Evolutionary conservation across 1,284 basidiomycete genomes (phyloP).

Genomic region (Pseudozyma thailandica): DNA sequence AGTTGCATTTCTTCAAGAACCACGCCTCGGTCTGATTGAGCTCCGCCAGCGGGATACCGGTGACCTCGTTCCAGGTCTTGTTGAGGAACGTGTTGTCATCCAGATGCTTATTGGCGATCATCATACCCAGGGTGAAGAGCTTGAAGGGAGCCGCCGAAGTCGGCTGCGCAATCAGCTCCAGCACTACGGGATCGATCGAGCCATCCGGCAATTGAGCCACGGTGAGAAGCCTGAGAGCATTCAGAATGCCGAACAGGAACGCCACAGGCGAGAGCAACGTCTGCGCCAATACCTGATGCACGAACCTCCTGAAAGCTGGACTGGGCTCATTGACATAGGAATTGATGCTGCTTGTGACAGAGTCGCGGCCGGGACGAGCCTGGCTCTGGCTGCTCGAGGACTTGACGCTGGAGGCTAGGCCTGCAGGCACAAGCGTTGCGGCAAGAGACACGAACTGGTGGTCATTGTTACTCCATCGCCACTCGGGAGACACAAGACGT

Average conservation of each 20-base stretch:
- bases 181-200: slow-evolving; percentile 48
- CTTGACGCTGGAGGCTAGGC: slow-evolving; percentile 15
- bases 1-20: slow-evolving; percentile 63
- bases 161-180: slow-evolving; percentile 63
- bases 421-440: slow-evolving; percentile 19
- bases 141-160: slow-evolving; percentile 64
- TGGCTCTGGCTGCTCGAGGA: slow-evolving; percentile 20
- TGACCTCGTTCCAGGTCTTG: slow-evolving; percentile 68
- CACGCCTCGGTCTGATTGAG: slow-evolving; percentile 65
- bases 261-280: slow-evolving; percentile 64
- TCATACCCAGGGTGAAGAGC: slow-evolving; percentile 63
- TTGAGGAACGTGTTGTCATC: slow-evolving; percentile 68
- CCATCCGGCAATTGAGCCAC: slow-evolving; percentile 49
- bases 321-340: slow-evolving; percentile 56
- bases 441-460: slow-evolving; percentile 47
- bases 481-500: slow-evolving; percentile 51
- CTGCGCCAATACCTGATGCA: slow-evolving; percentile 65
- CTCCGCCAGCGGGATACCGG: slow-evolving; percentile 64
- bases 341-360: slow-evolving; percentile 29
- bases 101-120: slow-evolving; percentile 68
- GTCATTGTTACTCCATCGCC: slow-evolving; percentile 58
- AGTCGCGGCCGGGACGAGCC: slow-evolving; percentile 27
- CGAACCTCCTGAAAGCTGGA: slow-evolving; percentile 64
- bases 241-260: slow-evolving; percentile 60
- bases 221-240: slow-evolving; percentile 55